A percentile compares a stretch with the other conserved stretches of the same genome.
Evolutionary conservation across 768 basidiomycete species (phyloP).

Genomic region (Auricularia sp.): DNA sequence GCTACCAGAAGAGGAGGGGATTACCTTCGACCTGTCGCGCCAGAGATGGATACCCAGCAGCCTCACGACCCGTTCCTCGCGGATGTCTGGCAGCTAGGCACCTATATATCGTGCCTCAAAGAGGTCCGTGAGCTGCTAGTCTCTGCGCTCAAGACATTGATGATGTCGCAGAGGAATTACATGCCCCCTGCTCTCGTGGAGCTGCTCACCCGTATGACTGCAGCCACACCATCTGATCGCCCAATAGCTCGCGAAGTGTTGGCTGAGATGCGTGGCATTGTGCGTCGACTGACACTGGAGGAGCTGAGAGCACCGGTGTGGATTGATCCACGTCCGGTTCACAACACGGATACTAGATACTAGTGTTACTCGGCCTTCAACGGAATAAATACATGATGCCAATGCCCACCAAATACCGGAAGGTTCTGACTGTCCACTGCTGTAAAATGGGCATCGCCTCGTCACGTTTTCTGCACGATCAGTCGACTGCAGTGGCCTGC

Average conservation of each 20-base stretch:
- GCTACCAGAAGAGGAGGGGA: neutral
- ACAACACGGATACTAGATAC: too few species aligned
- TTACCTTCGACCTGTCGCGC: neutral
- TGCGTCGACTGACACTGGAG: neutral
- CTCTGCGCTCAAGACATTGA: too few species aligned
- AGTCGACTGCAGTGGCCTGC: too few species aligned
- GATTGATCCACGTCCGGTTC: neutral
- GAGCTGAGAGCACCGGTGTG: neutral
- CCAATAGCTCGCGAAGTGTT: neutral
- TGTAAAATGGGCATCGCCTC: too few species aligned
- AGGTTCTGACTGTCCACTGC: too few species aligned
- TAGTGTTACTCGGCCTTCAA: too few species aligned
- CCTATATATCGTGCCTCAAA: neutral
- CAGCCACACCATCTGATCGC: neutral
- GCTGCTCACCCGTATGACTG: neutral
- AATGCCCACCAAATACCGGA: too few species aligned
- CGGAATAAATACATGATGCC: too few species aligned
- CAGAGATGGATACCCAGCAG: neutral
- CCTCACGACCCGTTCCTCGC: neutral
- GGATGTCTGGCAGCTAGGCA: neutral
- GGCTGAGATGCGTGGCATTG: neutral
- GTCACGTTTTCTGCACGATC: too few species aligned
- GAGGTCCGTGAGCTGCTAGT: too few species aligned
- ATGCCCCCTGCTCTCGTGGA: neutral
- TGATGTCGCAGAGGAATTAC: neutral